Conservation (phyloP, 2,329 filamentous ascomycete genomes). For the Xylaria sp. region DNA sequence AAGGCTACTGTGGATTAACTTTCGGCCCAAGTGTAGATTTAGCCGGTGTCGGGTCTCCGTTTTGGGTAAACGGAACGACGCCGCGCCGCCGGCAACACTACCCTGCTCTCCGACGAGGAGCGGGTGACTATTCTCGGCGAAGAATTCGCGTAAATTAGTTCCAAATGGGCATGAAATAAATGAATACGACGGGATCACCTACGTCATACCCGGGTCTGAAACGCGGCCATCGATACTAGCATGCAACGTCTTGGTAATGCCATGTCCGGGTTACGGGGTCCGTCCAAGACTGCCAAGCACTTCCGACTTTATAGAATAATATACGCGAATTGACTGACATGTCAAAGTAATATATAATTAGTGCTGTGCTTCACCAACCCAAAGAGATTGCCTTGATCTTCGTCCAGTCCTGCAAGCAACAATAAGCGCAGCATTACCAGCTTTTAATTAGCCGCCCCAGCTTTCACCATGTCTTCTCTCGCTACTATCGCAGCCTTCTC, state of each 20-base stretch:
- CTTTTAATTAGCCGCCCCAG: neutral
- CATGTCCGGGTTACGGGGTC: slow-evolving; percentile 15
- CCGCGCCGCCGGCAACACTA: slow-evolving; percentile 1
- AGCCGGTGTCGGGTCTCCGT: slow-evolving; percentile 18
- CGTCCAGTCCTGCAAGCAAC: slow-evolving; percentile 13
- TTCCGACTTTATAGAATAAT: slow-evolving; percentile 7
- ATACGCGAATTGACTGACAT: neutral
- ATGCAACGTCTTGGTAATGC: slow-evolving; percentile 2
- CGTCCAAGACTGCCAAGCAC: slow-evolving; percentile 10
- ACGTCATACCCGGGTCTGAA: slow-evolving; percentile 19
- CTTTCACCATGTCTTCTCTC: slow-evolving; percentile 26
- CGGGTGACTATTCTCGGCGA: neutral
- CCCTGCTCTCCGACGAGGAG: slow-evolving; percentile 1
- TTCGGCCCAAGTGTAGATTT: slow-evolving; percentile 2
- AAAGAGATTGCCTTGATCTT: slow-evolving; percentile 14
- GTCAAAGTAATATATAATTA: slow-evolving; percentile 9
- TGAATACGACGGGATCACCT: neutral
- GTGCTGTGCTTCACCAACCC: neutral
- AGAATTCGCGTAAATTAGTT: neutral
- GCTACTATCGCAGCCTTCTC: slow-evolving; percentile 21
- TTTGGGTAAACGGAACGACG: slow-evolving; percentile 28
- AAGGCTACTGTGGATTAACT: neutral
- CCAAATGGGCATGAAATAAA: neutral
- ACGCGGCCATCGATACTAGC: slow-evolving; percentile 2
- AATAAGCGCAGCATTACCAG: neutral